Evolutionary conservation across 1,284 basidiomycete genomes (phyloP).

Genomic region (Malassezia slooffiae): DNA sequence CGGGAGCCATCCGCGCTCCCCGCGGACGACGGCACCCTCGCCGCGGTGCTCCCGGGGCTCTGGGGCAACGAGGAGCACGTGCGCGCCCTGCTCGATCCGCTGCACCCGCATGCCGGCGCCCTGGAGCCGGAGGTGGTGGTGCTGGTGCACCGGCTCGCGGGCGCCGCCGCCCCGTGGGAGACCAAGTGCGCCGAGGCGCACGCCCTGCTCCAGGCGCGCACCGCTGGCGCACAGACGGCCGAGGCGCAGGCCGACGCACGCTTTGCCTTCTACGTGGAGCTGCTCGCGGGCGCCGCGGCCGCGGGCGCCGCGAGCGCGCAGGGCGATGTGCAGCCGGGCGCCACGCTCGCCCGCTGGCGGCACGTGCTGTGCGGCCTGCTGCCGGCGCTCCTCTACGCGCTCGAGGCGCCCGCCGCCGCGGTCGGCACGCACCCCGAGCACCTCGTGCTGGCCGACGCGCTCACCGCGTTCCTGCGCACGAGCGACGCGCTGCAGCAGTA

Average conservation of each 20-base stretch:
- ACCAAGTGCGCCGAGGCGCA: not conserved
- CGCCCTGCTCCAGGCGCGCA: not conserved
- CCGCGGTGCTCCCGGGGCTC: not conserved
- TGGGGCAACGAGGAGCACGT: not conserved
- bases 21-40: not conserved
- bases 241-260: not conserved
- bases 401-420: not conserved
- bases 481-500: not conserved
- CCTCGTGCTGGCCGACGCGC: not conserved
- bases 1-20: not conserved
- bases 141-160: not conserved
- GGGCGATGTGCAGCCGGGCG: not conserved
- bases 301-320: not conserved
- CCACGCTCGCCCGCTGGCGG: not conserved
- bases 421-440: not conserved
- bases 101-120: not conserved
- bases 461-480: not conserved
- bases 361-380: not conserved
- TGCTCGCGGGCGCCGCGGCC: conserved; percentile 1
- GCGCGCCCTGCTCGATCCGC: not conserved
- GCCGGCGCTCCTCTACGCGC: conserved; percentile 1
- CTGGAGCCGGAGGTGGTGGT: conserved; percentile 6
- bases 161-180: not conserved
- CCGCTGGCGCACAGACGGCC: not conserved
- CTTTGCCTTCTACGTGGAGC: conserved; percentile 1